A percentile compares a stretch with the other conserved stretches of the same genome.
phyloP scores from a whole-genome alignment of 768 basidiomycete species.

The Collybia sordida region DNA sequence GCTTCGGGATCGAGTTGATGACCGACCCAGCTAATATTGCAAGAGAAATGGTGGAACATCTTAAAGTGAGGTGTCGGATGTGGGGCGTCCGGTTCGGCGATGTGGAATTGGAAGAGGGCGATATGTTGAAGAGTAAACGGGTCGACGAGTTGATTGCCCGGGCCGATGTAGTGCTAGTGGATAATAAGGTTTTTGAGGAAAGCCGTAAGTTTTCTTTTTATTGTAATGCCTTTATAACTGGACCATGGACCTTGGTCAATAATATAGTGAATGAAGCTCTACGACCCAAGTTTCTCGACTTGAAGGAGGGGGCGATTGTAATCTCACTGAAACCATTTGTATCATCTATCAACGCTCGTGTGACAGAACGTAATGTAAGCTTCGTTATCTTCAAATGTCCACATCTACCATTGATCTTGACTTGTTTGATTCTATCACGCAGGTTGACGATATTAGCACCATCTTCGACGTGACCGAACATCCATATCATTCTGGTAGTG shows the following conservation, averaged over 20 bases:
- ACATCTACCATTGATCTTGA: neutral
- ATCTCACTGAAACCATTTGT: conserved; percentile 89
- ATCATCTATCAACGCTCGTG: conserved; percentile 63
- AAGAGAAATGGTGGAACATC: conserved; percentile 69
- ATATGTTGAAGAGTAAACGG: conserved; percentile 73
- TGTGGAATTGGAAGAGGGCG: conserved; percentile 79
- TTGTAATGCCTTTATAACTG: neutral
- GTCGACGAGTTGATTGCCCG: conserved; percentile 69
- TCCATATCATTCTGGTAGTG: conserved; percentile 68
- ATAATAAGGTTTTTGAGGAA: conserved; percentile 83
- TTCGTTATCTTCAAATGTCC: neutral
- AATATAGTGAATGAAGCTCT: conserved; percentile 81
- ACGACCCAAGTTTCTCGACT: conserved; percentile 86
- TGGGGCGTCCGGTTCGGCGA: conserved; percentile 84
- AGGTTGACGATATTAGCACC: conserved; percentile 78
- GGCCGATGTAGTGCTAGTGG: conserved; percentile 91
- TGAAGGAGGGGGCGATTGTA: conserved; percentile 91
- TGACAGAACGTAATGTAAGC: conserved; percentile 82
- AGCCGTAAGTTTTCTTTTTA: conserved; percentile 49
- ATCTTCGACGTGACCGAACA: conserved; percentile 78
- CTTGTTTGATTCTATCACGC: neutral
- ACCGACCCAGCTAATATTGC: conserved; percentile 81
- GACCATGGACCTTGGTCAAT: conserved; percentile 9
- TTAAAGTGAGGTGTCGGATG: conserved; percentile 78
- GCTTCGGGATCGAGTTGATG: conserved; percentile 81